Percentiles rank a stretch among this genome's conserved stretches.
Conservation (phyloP, 1,284 basidiomycete species). For the Cryptococcus deneoformans region DNA sequence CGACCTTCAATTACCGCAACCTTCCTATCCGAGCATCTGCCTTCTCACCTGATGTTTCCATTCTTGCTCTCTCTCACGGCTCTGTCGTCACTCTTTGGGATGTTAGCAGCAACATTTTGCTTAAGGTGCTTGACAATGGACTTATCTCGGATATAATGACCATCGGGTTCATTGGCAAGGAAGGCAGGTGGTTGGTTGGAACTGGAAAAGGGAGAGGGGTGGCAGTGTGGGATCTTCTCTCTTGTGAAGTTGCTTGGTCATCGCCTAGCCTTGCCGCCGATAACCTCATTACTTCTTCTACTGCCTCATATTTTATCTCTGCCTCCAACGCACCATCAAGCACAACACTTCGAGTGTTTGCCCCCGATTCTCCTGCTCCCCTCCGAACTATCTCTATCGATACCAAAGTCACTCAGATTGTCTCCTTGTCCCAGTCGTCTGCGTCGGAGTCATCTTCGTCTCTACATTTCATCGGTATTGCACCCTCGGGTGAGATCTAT, state of each 20-base stretch:
- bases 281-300: slow-evolving; percentile 57
- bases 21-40: slow-evolving; percentile 63
- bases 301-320: slow-evolving; percentile 6
- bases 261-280: slow-evolving; percentile 50
- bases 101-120: slow-evolving; percentile 63
- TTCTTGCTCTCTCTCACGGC: slow-evolving; percentile 73
- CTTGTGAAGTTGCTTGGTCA: slow-evolving; percentile 64
- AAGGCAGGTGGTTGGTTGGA: slow-evolving; percentile 56
- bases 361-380: slow-evolving; percentile 49
- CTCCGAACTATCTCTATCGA: slow-evolving; percentile 5
- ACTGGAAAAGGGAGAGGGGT: slow-evolving; percentile 58
- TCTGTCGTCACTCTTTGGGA: slow-evolving; percentile 75
- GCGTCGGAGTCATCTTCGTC: slow-evolving; percentile 2
- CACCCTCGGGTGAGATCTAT: slow-evolving; percentile 36
- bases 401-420: slow-evolving; percentile 1
- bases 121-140: slow-evolving; percentile 60
- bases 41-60: slow-evolving; percentile 84
- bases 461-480: slow-evolving; percentile 31
- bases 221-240: slow-evolving; percentile 76
- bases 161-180: slow-evolving; percentile 47
- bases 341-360: slow-evolving; percentile 55
- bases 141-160: slow-evolving; percentile 49
- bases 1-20: slow-evolving; percentile 67
- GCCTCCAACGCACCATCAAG: slow-evolving; percentile 23
- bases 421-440: slow-evolving; percentile 1